phyloP scores from a whole-genome alignment of 371 early-diverging fungal genomes.

The Mortierella sp. region DNA sequence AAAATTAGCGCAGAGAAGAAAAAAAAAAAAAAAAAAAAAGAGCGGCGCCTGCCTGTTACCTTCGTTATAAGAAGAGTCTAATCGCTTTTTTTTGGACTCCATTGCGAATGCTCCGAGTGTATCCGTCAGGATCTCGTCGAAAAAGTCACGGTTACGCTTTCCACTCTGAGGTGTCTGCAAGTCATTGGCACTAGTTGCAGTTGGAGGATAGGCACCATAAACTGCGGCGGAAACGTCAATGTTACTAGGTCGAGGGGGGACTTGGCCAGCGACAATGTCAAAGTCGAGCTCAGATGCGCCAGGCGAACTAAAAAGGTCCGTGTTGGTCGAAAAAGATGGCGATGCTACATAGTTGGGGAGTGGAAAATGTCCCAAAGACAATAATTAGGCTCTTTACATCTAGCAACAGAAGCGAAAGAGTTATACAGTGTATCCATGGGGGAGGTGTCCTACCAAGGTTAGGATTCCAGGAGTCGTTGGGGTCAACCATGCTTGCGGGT shows the following conservation, averaged over 20 bases:
- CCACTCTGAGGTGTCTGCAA: neutral
- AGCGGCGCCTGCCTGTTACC: conserved; percentile 49
- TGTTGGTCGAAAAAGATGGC: conserved; percentile 39
- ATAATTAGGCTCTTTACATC: neutral
- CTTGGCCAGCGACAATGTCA: conserved; percentile 10
- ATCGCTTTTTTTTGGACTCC: conserved; percentile 41
- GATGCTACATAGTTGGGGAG: conserved; percentile 15
- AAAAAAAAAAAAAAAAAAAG: neutral
- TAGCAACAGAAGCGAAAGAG: neutral
- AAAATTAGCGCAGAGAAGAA: conserved; percentile 9
- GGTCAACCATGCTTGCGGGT: conserved; percentile 25
- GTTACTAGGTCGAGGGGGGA: neutral
- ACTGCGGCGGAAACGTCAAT: neutral
- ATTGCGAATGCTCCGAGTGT: conserved; percentile 33
- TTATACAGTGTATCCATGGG: neutral
- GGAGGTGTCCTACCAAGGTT: conserved; percentile 32
- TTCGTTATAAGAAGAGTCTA: conserved; percentile 58
- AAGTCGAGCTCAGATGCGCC: conserved; percentile 32
- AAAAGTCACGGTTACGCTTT: conserved; percentile 40
- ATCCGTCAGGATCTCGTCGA: conserved; percentile 52
- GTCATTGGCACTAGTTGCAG: neutral
- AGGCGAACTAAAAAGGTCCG: conserved; percentile 37
- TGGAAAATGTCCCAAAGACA: neutral
- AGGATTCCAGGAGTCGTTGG: conserved; percentile 45
- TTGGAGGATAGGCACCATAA: neutral